Conservation (phyloP, 2,329 filamentous ascomycete genomes). For the Ceratocystis papillata region DNA sequence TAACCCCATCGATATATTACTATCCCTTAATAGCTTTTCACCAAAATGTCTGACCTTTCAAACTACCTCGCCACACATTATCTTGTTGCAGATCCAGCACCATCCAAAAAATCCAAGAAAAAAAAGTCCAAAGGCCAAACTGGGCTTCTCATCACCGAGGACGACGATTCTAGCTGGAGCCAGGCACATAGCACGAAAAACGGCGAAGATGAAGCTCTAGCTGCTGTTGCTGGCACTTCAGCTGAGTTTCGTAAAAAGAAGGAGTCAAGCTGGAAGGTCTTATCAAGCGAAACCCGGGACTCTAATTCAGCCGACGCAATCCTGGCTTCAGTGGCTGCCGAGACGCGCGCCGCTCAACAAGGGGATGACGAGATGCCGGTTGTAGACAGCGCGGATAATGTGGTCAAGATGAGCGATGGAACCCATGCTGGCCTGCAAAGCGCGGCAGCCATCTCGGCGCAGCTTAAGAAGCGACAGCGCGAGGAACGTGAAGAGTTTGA, state of each 20-base stretch:
- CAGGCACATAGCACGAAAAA: constrained; percentile 36
- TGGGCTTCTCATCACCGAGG: constrained; percentile 54
- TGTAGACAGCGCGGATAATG: constrained; percentile 35
- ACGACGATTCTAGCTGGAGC: constrained; percentile 48
- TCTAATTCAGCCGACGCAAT: constrained; percentile 54
- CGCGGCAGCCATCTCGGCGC: constrained; percentile 63
- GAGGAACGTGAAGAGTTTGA: constrained; percentile 49
- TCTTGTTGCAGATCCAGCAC: constrained; percentile 51
- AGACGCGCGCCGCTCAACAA: constrained; percentile 44
- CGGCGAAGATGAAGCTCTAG: constrained; percentile 39
- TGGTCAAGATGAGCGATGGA: constrained; percentile 70
- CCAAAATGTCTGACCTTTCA: constrained; percentile 45
- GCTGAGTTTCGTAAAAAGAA: constrained; percentile 63
- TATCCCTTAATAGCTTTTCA: not conserved
- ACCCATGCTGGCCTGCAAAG: constrained; percentile 79
- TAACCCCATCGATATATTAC: not conserved
- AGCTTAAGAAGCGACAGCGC: constrained; percentile 54
- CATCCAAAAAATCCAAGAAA: constrained; percentile 53
- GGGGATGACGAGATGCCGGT: constrained; percentile 42
- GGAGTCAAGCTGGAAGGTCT: constrained; percentile 67
- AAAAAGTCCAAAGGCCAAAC: constrained; percentile 38
- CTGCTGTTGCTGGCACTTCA: constrained; percentile 41
- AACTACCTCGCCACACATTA: constrained; percentile 89
- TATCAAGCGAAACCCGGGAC: constrained; percentile 45
- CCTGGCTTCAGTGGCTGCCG: constrained; percentile 59